Evolutionary conservation across 257 asterid genomes (phyloP), one percentile per base, ranked within the genome.

Genomic region (Solanum bulbocastanum): DNA sequence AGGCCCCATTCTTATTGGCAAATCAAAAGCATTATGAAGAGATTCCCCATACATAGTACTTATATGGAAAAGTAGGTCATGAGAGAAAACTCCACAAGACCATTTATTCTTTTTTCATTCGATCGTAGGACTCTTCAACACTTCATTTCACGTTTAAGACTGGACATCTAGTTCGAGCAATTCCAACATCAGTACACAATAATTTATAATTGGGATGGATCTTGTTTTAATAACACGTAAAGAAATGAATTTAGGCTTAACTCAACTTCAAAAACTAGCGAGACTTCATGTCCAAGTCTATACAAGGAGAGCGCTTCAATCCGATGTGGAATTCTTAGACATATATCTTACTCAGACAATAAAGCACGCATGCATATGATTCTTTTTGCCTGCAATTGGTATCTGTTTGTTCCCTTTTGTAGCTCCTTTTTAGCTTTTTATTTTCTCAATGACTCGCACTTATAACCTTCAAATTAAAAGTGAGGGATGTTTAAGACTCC

Each of bases 91-190:
- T 46, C 6, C 6, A 1, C 56, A 4, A 13, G 25, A 20, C 5
- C 11, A 58, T 20, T 1, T 0, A 58, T 20, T 58, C 0, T 20
- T 58, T 20, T 58, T 8, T 58, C 13, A 60, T 23, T 60, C 1
- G 25, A 23, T 9, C 30, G 6, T 60, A 0, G 14, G 6, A 22
- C 0, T 52, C 62, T 52, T 52, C 10, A 52, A 16, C 4, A 52
- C 10, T 0, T 0, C 0, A 52, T 52, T 52, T 52, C 1, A 52
- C 23, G 0, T 52, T 52, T 0, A 52, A 52, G 23, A 16, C 0
- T 0, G 0, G 62, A 52, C 23, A 52, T 52, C 9, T 16, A 3
- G 9, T 52, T 52, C 4, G 62, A 52, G 3, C 62, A 16, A 52
- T 2, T 16, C n/a, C 65, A 56, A 6, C 1, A 56, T 56, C 10